These are phyloP conservation scores for Podaxis mareebaensis DNA, from an alignment of 768 basidiomycete species.

Conservation along the genomic window DNA sequence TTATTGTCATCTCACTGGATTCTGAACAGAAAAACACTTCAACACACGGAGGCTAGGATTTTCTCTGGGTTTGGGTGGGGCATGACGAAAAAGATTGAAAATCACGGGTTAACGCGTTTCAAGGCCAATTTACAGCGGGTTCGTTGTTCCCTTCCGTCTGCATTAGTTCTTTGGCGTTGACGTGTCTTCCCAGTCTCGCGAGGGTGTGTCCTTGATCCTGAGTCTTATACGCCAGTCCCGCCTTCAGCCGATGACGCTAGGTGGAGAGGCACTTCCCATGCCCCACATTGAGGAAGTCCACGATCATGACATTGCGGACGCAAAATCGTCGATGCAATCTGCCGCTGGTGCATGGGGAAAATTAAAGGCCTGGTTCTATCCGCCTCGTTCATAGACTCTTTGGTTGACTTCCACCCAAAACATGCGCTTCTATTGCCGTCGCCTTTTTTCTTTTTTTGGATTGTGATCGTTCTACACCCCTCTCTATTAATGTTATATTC, in stretches of 20 bases:
- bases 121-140: slow-evolving; percentile 87
- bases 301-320: not conserved
- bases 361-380: slow-evolving; percentile 19
- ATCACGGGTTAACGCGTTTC: slow-evolving; percentile 79
- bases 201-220: slow-evolving; percentile 84
- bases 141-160: slow-evolving; percentile 26
- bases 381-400: slow-evolving; percentile 6
- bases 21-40: slow-evolving; percentile 66
- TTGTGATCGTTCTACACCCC: slow-evolving; percentile 3
- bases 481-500: slow-evolving; percentile 1
- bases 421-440: slow-evolving; percentile 7
- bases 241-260: slow-evolving; percentile 55
- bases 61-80: slow-evolving; percentile 92
- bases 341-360: slow-evolving; percentile 17
- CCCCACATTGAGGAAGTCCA: slow-evolving; percentile 13
- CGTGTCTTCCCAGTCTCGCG: slow-evolving; percentile 61
- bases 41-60: slow-evolving; percentile 84
- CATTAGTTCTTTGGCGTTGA: not conserved
- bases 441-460: not conserved
- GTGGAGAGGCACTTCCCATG: slow-evolving; percentile 28
- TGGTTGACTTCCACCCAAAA: not conserved
- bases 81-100: slow-evolving; percentile 84
- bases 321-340: not conserved
- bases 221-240: slow-evolving; percentile 79
- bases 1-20: not conserved